These are phyloP conservation scores for Inga leiocalycina DNA, from an alignment of 306 rosid species.

Conservation along the genomic window DNA sequence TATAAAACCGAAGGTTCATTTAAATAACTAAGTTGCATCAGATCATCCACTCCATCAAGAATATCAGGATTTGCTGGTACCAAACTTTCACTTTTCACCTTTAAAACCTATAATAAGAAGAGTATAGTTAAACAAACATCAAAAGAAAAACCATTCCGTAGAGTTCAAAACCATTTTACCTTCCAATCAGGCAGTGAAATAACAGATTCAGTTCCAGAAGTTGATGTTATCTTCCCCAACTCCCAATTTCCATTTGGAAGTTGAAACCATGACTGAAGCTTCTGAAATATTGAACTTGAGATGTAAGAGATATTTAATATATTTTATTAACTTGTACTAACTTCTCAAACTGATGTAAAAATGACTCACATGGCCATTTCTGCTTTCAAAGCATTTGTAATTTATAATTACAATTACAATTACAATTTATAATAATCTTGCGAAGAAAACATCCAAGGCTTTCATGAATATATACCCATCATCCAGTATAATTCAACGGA, in stretches of 20 bases:
- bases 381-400: not conserved
- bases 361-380: slow-evolving; percentile 1
- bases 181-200: slow-evolving; percentile 75
- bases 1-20: slow-evolving; percentile 93
- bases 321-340: not conserved
- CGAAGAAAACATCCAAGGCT: not conserved
- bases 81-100: slow-evolving; percentile 73
- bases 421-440: not conserved
- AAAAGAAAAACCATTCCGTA: slow-evolving; percentile 11
- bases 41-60: slow-evolving; percentile 98
- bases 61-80: slow-evolving; percentile 95
- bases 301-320: slow-evolving; percentile 28
- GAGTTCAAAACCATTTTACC: slow-evolving; percentile 51
- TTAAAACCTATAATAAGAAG: slow-evolving; percentile 60
- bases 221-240: slow-evolving; percentile 68
- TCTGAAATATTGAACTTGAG: slow-evolving; percentile 62
- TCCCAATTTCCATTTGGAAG: slow-evolving; percentile 90
- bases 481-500: not conserved
- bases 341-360: not conserved
- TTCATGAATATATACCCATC: not conserved
- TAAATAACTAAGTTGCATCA: slow-evolving; percentile 98
- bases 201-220: slow-evolving; percentile 70
- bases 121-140: slow-evolving; percentile 27
- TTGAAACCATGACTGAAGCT: slow-evolving; percentile 89
- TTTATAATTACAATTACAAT: not conserved